A percentile compares a stretch with the other conserved stretches of the same genome.
Conservation (phyloP, 805 yeast genomes). For the Starmerella ratchasimensis region DNA sequence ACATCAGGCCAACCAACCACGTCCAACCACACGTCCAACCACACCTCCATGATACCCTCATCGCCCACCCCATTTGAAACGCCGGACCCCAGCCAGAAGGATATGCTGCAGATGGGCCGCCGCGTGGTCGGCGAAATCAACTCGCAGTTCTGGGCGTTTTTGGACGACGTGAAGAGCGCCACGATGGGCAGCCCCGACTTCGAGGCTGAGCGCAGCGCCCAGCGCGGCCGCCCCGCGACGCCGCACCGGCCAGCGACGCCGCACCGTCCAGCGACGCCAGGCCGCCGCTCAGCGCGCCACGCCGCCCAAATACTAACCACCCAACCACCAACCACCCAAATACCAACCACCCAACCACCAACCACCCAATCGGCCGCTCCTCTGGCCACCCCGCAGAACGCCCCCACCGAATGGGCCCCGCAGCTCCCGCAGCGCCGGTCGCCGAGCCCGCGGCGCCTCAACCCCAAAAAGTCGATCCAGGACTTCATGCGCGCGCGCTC, state of each 20-base stretch:
- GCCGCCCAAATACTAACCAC: neutral
- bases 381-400: neutral
- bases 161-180: constrained; percentile 26
- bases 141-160: constrained; percentile 26
- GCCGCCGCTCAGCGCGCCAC: neutral
- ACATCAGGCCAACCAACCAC: no score
- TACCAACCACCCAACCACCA: no score
- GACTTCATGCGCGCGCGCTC: constrained; percentile 10
- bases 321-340: neutral
- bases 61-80: neutral
- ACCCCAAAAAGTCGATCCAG: constrained; percentile 12
- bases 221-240: neutral
- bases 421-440: neutral
- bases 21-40: neutral
- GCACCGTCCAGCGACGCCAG: neutral
- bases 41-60: neutral
- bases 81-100: constrained; percentile 8
- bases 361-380: neutral
- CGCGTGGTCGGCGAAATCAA: constrained; percentile 27
- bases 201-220: constrained; percentile 6
- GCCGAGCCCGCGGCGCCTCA: constrained; percentile 11
- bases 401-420: neutral
- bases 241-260: neutral
- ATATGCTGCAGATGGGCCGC: constrained; percentile 23
- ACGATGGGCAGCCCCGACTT: constrained; percentile 25